A percentile compares a stretch with the other conserved stretches of the same genome.
These are phyloP conservation scores for Huntiella decipiens DNA, from an alignment of 2,329 filamentous ascomycete species.

Conservation along the genomic window DNA sequence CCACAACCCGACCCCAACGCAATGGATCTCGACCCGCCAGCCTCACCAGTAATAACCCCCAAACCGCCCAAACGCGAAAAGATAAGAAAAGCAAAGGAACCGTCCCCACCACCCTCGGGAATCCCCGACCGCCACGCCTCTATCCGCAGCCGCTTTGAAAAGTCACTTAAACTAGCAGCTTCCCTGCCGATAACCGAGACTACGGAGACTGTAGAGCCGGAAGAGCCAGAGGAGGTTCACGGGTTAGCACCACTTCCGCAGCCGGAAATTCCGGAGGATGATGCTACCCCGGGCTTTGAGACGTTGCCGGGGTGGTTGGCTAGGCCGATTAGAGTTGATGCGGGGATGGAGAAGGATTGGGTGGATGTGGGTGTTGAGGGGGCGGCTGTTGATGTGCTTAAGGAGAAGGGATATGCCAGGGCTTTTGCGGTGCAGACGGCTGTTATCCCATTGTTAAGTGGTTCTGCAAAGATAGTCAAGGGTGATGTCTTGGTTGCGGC, in stretches of 20 bases:
- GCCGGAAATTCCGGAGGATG: conserved; percentile 41
- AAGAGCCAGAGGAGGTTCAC: conserved; percentile 32
- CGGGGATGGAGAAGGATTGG: conserved; percentile 43
- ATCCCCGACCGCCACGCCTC: conserved; percentile 13
- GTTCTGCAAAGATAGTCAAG: conserved; percentile 36
- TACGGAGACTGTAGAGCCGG: conserved; percentile 11
- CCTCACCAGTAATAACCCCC: neutral
- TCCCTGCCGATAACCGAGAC: conserved; percentile 15
- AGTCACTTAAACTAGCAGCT: conserved; percentile 20
- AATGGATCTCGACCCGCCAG: conserved; percentile 2
- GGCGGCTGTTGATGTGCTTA: conserved; percentile 41
- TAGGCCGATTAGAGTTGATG: conserved; percentile 49
- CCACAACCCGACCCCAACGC: conserved; percentile 1
- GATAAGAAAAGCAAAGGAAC: neutral
- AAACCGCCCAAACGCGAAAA: conserved; percentile 2
- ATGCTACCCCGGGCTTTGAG: conserved; percentile 41
- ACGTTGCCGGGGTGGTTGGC: conserved; percentile 68
- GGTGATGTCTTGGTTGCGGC: conserved; percentile 82
- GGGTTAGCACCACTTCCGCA: conserved; percentile 71
- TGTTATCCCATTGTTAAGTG: conserved; percentile 60
- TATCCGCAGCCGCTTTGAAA: conserved; percentile 16
- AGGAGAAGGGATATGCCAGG: conserved; percentile 32
- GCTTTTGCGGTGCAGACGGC: conserved; percentile 26
- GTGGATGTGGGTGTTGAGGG: conserved; percentile 39
- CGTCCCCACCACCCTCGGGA: neutral